Evolutionary conservation across 2,329 filamentous ascomycete species (phyloP).

Genomic region (Aureobasidium sp.): DNA sequence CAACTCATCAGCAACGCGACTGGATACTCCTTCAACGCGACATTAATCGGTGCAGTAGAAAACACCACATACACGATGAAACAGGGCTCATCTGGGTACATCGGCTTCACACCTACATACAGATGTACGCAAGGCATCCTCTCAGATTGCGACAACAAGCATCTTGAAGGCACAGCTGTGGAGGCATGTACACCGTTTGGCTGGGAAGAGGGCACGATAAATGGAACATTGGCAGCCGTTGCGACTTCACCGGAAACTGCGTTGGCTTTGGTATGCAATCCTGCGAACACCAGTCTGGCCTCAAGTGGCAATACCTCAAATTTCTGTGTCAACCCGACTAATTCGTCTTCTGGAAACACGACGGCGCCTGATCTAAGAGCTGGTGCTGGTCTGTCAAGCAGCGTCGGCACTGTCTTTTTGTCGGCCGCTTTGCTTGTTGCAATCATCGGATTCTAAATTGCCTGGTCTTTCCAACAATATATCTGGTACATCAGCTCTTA

Average conservation of each 20-base stretch:
- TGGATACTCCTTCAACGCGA: not conserved
- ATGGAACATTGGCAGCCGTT: not conserved
- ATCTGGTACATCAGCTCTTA: not conserved
- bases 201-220: not conserved
- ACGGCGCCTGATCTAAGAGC: not conserved
- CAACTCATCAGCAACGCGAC: not conserved
- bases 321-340: not conserved
- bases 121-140: constrained; percentile 3
- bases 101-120: not conserved
- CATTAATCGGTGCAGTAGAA: not conserved
- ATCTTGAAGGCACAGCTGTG: not conserved
- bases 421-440: not conserved
- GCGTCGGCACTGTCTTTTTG: not conserved
- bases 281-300: constrained; percentile 2
- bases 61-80: not conserved
- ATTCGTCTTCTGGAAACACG: not conserved
- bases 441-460: not conserved
- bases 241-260: not conserved
- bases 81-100: not conserved
- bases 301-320: not conserved
- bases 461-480: not conserved
- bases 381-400: not conserved
- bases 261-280: not conserved
- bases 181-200: constrained; percentile 7
- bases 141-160: not conserved